phyloP scores from a whole-genome alignment of 1,139 yeast genomes.

The Candida tropicalis region DNA sequence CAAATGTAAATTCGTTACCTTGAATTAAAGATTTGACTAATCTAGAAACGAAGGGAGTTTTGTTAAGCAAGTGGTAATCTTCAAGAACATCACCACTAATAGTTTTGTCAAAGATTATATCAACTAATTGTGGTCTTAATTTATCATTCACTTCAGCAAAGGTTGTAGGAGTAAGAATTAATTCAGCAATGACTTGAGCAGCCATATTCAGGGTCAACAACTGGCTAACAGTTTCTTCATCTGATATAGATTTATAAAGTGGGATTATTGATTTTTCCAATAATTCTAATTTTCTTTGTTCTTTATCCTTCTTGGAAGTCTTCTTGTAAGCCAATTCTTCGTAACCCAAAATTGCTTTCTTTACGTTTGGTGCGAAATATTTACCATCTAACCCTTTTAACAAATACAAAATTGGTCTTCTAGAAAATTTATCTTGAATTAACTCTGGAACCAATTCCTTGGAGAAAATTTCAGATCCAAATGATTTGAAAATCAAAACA shows the following conservation, averaged over 20 bases:
- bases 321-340: constrained; percentile 64
- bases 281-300: constrained; percentile 72
- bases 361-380: constrained; percentile 73
- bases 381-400: constrained; percentile 80
- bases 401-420: constrained; percentile 87
- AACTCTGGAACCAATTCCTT: constrained; percentile 59
- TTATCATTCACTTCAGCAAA: constrained; percentile 46
- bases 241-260: constrained; percentile 55
- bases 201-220: constrained; percentile 74
- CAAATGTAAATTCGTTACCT: constrained; percentile 58
- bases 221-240: constrained; percentile 28
- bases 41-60: constrained; percentile 74
- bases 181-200: constrained; percentile 79
- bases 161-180: constrained; percentile 57
- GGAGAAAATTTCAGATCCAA: constrained; percentile 59
- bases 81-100: constrained; percentile 75
- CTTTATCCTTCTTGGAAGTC: constrained; percentile 86
- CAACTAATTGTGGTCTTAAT: constrained; percentile 54
- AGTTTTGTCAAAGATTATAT: constrained; percentile 52
- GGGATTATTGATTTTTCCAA: constrained; percentile 66
- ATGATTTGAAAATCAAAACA: constrained; percentile 74
- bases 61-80: constrained; percentile 64
- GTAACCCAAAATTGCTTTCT: constrained; percentile 61
- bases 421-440: constrained; percentile 71
- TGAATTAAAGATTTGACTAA: constrained; percentile 78